These are phyloP conservation scores for Termitomyces sp. DNA, from an alignment of 768 basidiomycete species.

Conservation along the genomic window DNA sequence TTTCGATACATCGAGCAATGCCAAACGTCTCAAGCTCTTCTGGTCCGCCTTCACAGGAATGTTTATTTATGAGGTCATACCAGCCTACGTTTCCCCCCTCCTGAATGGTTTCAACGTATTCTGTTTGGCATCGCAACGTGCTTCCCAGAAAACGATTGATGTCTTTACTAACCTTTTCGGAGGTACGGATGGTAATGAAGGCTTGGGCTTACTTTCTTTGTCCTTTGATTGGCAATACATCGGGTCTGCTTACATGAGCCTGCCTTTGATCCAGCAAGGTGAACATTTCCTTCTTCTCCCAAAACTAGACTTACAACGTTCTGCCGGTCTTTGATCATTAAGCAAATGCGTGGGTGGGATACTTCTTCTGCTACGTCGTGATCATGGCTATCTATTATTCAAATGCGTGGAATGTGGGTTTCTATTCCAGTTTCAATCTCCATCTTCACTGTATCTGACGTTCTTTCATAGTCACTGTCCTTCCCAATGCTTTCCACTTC, in stretches of 20 bases:
- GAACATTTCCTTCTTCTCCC: neutral
- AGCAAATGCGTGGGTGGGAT: constrained; percentile 60
- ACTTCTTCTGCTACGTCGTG: constrained; percentile 45
- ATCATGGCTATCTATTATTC: constrained; percentile 58
- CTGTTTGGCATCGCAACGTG: constrained; percentile 54
- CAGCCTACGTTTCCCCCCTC: constrained; percentile 59
- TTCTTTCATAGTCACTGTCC: constrained; percentile 34
- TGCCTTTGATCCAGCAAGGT: constrained; percentile 57
- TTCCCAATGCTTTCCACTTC: constrained; percentile 62
- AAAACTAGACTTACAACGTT: neutral
- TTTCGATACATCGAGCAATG: constrained; percentile 38
- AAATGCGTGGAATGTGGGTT: constrained; percentile 55
- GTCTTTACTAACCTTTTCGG: constrained; percentile 65
- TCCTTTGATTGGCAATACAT: constrained; percentile 74
- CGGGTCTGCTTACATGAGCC: constrained; percentile 47
- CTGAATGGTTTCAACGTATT: constrained; percentile 58
- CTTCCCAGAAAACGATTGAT: constrained; percentile 37
- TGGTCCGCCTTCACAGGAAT: constrained; percentile 48
- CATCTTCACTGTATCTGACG: neutral
- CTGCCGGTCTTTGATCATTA: neutral
- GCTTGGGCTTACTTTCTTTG: constrained; percentile 54
- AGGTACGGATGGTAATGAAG: constrained; percentile 64
- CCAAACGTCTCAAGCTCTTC: constrained; percentile 48
- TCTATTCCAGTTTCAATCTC: neutral
- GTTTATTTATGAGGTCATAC: constrained; percentile 51